Conservation (phyloP, 108 stramenopile genomes). For the Heterococcus sp. region DNA sequence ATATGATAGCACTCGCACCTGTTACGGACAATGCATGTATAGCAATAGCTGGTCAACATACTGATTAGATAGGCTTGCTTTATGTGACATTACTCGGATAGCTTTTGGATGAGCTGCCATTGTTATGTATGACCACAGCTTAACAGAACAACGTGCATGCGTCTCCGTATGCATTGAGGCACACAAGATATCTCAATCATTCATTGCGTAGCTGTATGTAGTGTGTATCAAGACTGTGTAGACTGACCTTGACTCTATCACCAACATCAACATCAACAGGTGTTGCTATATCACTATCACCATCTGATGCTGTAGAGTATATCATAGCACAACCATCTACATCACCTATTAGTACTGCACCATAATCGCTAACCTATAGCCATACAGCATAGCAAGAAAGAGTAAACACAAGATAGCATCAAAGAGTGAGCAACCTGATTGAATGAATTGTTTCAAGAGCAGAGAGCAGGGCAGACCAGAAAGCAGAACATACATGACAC, state of each 20-base stretch:
- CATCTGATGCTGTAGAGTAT: conserved; percentile 1
- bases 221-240: neutral
- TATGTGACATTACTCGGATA: neutral
- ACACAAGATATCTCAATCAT: neutral
- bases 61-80: too few relatives aligned
- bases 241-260: conserved; percentile 39
- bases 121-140: neutral
- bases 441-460: too few relatives aligned
- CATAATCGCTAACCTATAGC: neutral
- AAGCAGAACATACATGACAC: too few relatives aligned
- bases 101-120: neutral
- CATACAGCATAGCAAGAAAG: neutral
- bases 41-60: neutral
- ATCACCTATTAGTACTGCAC: neutral
- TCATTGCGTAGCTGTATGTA: neutral
- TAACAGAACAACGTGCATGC: neutral
- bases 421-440: too few relatives aligned
- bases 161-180: too few relatives aligned
- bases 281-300: conserved; percentile 35
- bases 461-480: too few relatives aligned
- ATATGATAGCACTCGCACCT: conserved; percentile 46
- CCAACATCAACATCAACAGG: conserved; percentile 28
- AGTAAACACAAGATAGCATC: too few relatives aligned
- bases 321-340: neutral
- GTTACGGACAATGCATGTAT: neutral